Evolutionary conservation across 2,329 filamentous ascomycete species (phyloP), one percentile per base, ranked within the genome.

Genomic region (Hypoxylon sp.): DNA sequence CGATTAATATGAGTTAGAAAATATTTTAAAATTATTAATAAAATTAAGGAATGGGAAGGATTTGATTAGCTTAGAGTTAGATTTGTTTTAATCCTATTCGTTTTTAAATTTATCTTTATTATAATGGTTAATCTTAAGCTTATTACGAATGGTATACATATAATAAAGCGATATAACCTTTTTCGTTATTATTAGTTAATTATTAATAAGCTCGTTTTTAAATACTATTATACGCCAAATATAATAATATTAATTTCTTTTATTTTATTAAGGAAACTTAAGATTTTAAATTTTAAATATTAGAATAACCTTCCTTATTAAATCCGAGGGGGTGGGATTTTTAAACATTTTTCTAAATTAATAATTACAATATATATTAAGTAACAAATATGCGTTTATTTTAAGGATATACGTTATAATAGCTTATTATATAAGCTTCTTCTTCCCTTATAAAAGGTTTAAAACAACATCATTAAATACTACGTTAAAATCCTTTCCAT

Each of bases 21-120:
- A 53, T 23, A 53, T 53, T n/a, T 41, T 25, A 25, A 53, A 53
- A 19, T n/a, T 14, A 23, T 53, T 38, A 23, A 53, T 53, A 38
- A 53, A 53, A 38, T 17, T 38, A 41, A 53, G 5, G 38, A 21
- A 53, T 21, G 14, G 2, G 6, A 53, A 38, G 11, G 21, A 21
- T 36, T 36, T 38, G 25, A 53, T 23, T 11, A 25, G 13, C 19
- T 28, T 38, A 38, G 14, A 5, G 21, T 53, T 23, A 17, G n/a
- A 6, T 21, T 19, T 7, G 3, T 4, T 14, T 53, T 41, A 41
- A 41, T 53, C 25, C 38, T 41, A 53, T 53, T 38, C 13, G 38
- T 23, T 13, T 53, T 53, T 41, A 41, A 53, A 53, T 7, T 38
- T 53, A 23, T 53, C n/a, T 53, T 38, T 36, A 53, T 23, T 25